These are phyloP conservation scores for Reticulomyxa filosa DNA, from an alignment of 78 protist species.

Conservation along the genomic window DNA sequence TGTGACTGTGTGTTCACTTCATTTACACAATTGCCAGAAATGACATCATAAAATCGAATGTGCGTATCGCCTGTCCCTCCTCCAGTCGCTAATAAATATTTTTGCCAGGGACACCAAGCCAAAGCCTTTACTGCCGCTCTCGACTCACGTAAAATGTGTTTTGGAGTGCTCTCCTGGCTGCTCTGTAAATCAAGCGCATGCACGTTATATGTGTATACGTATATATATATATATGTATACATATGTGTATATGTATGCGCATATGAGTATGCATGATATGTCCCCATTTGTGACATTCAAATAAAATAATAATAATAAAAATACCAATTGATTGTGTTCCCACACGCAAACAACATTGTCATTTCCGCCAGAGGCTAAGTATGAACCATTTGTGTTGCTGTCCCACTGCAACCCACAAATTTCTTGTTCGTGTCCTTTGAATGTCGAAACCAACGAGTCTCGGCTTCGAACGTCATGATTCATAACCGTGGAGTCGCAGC, in stretches of 20 bases:
- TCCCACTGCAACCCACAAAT: slow-evolving; percentile 95
- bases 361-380: slow-evolving; percentile 96
- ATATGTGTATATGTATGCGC: too few species aligned
- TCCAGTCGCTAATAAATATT: slow-evolving; percentile 86
- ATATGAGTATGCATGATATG: too few species aligned
- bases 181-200: too few species aligned
- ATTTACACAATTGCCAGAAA: slow-evolving; percentile 53
- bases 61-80: slow-evolving; percentile 96
- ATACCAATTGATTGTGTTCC: too few species aligned
- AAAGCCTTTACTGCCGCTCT: slow-evolving; percentile 89
- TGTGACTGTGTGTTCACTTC: slow-evolving; percentile 61
- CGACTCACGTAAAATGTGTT: slow-evolving; percentile 39
- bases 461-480: slow-evolving; percentile 78
- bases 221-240: too few species aligned
- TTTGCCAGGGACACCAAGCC: slow-evolving; percentile 94
- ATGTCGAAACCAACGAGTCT: slow-evolving; percentile 28
- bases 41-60: slow-evolving; percentile 91
- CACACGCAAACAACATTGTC: slow-evolving; percentile 89
- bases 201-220: too few species aligned
- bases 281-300: too few species aligned
- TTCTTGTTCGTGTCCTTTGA: slow-evolving; percentile 72
- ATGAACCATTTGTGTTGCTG: slow-evolving; percentile 58
- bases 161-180: not conserved
- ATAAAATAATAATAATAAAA: too few species aligned
- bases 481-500: slow-evolving; percentile 53